phyloP scores from a whole-genome alignment of 257 asterid genomes.

The Avicennia marina region DNA sequence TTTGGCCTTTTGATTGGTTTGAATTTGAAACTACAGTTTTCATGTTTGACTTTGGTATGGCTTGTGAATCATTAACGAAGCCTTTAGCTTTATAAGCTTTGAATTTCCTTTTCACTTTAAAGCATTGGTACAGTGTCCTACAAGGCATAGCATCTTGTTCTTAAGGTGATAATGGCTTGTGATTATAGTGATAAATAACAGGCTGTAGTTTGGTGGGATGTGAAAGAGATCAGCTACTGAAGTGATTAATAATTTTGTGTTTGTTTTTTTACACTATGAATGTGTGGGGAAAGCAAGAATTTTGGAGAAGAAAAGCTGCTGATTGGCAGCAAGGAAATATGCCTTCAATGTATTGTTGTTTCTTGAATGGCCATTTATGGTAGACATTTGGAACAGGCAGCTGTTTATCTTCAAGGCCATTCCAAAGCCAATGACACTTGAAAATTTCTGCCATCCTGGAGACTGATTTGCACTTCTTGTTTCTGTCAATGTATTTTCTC shows the following conservation, averaged over 20 bases:
- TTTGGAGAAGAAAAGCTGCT: not conserved
- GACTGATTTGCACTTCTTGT: not conserved
- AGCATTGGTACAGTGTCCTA: not conserved
- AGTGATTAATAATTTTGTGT: not conserved
- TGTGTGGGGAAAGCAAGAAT: not conserved
- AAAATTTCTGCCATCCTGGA: not conserved
- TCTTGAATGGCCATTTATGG: not conserved
- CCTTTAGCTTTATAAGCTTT: not conserved
- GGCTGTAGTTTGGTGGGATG: not conserved
- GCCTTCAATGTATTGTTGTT: not conserved
- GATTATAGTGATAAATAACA: not conserved
- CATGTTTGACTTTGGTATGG: not conserved
- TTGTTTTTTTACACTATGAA: not conserved
- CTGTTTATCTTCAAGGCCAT: not conserved
- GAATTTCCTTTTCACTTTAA: not conserved
- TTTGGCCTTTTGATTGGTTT: too few species aligned
- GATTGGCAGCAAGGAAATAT: not conserved
- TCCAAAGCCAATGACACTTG: not conserved
- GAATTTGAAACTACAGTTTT: too few species aligned
- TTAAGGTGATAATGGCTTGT: slow-evolving; percentile 2
- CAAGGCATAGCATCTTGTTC: slow-evolving; percentile 1
- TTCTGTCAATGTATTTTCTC: too few species aligned
- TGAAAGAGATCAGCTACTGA: not conserved
- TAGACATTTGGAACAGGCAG: not conserved
- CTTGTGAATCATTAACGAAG: not conserved